phyloP scores from a whole-genome alignment of 805 yeast species.

The Candida pseudofarinosa region DNA sequence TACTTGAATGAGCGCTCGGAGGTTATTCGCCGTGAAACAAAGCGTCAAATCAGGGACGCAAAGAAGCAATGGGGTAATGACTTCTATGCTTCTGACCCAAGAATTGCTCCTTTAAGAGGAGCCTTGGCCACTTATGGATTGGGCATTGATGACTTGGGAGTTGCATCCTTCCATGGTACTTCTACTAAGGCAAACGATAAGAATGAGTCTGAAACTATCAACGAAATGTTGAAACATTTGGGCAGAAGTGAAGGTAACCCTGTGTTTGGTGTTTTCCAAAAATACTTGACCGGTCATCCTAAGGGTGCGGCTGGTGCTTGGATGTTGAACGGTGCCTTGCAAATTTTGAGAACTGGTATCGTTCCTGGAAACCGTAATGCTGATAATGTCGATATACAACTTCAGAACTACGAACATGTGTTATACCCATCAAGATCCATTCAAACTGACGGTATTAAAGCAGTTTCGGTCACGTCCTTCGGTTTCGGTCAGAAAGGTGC shows the following conservation, averaged over 20 bases:
- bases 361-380: slow-evolving; percentile 99
- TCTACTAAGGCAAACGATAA: slow-evolving; percentile 98
- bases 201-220: slow-evolving; percentile 91
- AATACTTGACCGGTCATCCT: slow-evolving; percentile 98
- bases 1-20: slow-evolving; percentile 81
- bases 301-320: slow-evolving; percentile 99
- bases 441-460: slow-evolving; percentile 96
- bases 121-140: slow-evolving; percentile 92
- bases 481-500: slow-evolving; percentile 99
- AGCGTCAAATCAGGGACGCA: slow-evolving; percentile 81
- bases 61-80: slow-evolving; percentile 94
- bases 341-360: slow-evolving; percentile 84
- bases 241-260: slow-evolving; percentile 99
- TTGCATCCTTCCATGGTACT: slow-evolving; percentile 99
- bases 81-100: slow-evolving; percentile 84
- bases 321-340: slow-evolving; percentile 99
- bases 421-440: slow-evolving; percentile 91
- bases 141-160: slow-evolving; percentile 91
- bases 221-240: slow-evolving; percentile 88
- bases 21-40: slow-evolving; percentile 81
- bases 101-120: slow-evolving; percentile 96
- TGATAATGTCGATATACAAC: slow-evolving; percentile 82
- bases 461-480: slow-evolving; percentile 93
- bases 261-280: slow-evolving; percentile 96
- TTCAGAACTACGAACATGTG: slow-evolving; percentile 83